Evolutionary conservation across 179 eudicot genomes (phyloP).

Genomic region (Sideroxylon spinosum): DNA sequence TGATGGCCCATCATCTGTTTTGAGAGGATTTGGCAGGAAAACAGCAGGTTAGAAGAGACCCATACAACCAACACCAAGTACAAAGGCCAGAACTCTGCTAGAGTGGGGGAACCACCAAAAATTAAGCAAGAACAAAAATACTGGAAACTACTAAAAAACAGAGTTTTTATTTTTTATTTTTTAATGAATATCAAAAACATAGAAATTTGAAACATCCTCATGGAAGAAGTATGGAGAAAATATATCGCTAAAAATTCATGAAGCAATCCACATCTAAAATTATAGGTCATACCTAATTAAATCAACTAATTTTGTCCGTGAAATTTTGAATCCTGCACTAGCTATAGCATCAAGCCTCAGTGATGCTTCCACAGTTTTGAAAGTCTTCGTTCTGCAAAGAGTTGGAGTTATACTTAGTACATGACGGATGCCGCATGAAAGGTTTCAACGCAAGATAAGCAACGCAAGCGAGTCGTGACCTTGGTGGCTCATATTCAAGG

Average conservation of each 20-base stretch:
- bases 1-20: neutral
- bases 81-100: neutral
- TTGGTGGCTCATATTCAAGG: conserved; percentile 79
- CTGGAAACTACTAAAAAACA: neutral
- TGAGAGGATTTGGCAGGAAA: neutral
- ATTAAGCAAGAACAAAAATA: neutral
- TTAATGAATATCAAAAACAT: too few relatives aligned
- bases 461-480: conserved; percentile 28
- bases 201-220: neutral
- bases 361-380: conserved; percentile 81
- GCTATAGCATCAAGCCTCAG: conserved; percentile 83
- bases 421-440: conserved; percentile 2
- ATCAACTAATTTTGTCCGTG: conserved; percentile 77
- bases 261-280: neutral
- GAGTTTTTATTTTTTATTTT: too few relatives aligned
- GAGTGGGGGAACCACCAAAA: neutral
- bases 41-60: neutral
- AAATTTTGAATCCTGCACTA: conserved; percentile 92
- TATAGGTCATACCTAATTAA: conserved; percentile 56
- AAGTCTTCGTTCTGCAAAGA: conserved; percentile 57
- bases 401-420: conserved; percentile 8
- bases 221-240: neutral
- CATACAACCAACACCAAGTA: neutral
- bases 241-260: neutral
- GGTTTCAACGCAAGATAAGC: neutral